Evolutionary conservation across 2,329 filamentous ascomycete species (phyloP), one percentile per base, ranked within the genome.

Genomic region (Penicillium hordei): DNA sequence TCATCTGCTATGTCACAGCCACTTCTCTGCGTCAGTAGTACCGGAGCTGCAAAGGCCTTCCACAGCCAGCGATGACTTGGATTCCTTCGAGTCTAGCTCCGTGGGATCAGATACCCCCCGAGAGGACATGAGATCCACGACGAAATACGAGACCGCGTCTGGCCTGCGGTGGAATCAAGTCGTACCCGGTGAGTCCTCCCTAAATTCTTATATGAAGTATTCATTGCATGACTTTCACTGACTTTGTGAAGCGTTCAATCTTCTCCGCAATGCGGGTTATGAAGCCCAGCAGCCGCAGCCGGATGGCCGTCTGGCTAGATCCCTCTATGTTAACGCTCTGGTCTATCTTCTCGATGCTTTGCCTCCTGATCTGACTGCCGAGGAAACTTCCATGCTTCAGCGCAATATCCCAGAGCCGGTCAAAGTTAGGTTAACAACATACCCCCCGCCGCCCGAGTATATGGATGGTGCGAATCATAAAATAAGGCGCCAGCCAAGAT

Each of bases 321-420:
- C 69, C 2, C 66, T 75, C 15, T 74, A 72, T 40, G 68, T 77
- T 34, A 70, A 70, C 58, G 73, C 72, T 1, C 39, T 77, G n/a
- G 63, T 72, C 9, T 76, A 76, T 52, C 65, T 76, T 6, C 68
- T 76, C 15, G 70, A 73, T 43, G 74, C 71, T 3, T 61, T 75
- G 1, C 73, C 73, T 1, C 57, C 64, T 5, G 68, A 74, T 36
- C 39, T 74, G 7, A 71, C 63, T 3, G 33, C 58, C 0, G 70
- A 74, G n/a, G 73, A 75, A 53, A 62, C 61, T 2, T 53, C 49
- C 6, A 67, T 65, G 38, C 63, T 76, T 15, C 68, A 66, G 39
- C 57, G 62, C 23, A 68, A 63, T 27, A 51, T 75, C 7, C 72
- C 70, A 6, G 62, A 65, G 4, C 42, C 54, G 8, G 42, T 70